Conservation (phyloP, 805 yeast genomes). For the Starmerella lactis-condensi region DNA sequence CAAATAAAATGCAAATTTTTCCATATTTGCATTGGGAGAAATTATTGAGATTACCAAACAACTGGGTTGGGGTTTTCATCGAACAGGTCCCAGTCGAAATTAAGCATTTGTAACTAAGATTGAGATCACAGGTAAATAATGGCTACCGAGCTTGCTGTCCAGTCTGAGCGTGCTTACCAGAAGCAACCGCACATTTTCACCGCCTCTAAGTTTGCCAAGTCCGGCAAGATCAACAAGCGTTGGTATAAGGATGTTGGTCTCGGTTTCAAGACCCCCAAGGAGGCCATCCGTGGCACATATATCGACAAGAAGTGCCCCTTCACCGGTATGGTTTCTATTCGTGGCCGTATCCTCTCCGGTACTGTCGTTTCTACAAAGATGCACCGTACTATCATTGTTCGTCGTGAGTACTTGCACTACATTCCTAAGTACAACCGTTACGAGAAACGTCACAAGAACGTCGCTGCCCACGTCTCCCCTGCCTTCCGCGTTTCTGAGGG, state of each 20-base stretch:
- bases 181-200: constrained; percentile 99
- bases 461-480: constrained; percentile 99
- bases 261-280: constrained; percentile 99
- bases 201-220: constrained; percentile 97
- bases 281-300: constrained; percentile 97
- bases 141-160: constrained; percentile 99
- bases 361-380: constrained; percentile 99
- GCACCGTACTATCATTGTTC: constrained; percentile 99
- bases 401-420: constrained; percentile 99
- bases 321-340: constrained; percentile 89
- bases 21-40: no score
- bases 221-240: constrained; percentile 97
- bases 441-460: constrained; percentile 99
- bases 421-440: constrained; percentile 99
- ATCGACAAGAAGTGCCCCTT: constrained; percentile 99
- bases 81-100: constrained; percentile 1
- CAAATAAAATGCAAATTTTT: background rate
- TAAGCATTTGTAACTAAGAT: constrained; percentile 5
- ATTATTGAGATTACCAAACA: no score
- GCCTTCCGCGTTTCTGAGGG: constrained; percentile 99
- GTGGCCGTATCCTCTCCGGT: constrained; percentile 99
- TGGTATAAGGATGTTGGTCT: constrained; percentile 99
- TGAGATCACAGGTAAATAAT: constrained; percentile 26
- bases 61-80: background rate
- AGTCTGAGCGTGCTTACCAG: constrained; percentile 99